Evolutionary conservation across 2,329 filamentous ascomycete genomes (phyloP).

Genomic region (Aspergillus hiratsukae): DNA sequence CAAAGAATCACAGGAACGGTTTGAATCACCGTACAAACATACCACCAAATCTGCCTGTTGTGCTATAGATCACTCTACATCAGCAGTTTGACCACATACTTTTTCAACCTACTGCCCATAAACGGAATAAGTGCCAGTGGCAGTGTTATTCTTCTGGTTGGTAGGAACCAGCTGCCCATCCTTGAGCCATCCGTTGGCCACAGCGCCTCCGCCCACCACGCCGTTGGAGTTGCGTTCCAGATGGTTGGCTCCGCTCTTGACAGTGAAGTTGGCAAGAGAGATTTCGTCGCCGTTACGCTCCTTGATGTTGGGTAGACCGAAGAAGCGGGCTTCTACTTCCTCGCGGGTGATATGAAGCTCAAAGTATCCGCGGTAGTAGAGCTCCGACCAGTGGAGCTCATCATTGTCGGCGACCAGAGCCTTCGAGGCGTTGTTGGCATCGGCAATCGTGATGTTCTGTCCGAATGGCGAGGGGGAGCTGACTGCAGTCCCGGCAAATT

Average conservation of each 20-base stretch:
- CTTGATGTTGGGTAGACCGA: slow-evolving; percentile 57
- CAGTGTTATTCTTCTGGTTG: not conserved
- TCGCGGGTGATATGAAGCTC: slow-evolving; percentile 57
- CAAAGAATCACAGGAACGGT: not conserved
- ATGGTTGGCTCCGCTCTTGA: slow-evolving; percentile 57
- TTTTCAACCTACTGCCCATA: not conserved
- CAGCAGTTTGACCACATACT: not conserved
- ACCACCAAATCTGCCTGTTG: not conserved
- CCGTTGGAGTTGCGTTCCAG: slow-evolving; percentile 37
- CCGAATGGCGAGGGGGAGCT: slow-evolving; percentile 55
- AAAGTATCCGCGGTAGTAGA: slow-evolving; percentile 71
- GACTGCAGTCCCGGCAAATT: slow-evolving; percentile 65
- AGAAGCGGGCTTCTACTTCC: slow-evolving; percentile 60
- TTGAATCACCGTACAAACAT: not conserved
- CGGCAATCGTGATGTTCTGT: slow-evolving; percentile 49
- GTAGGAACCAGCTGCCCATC: not conserved
- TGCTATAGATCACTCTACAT: not conserved
- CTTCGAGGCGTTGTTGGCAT: slow-evolving; percentile 47
- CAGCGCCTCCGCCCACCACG: not conserved
- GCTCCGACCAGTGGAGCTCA: slow-evolving; percentile 68
- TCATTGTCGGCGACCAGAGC: slow-evolving; percentile 44
- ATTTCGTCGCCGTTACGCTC: slow-evolving; percentile 61
- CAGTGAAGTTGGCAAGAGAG: slow-evolving; percentile 65
- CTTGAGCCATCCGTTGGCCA: not conserved
- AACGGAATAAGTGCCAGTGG: not conserved